Evolutionary conservation across 1,284 basidiomycete species (phyloP).

Genomic region (Ganoderma multipileum): DNA sequence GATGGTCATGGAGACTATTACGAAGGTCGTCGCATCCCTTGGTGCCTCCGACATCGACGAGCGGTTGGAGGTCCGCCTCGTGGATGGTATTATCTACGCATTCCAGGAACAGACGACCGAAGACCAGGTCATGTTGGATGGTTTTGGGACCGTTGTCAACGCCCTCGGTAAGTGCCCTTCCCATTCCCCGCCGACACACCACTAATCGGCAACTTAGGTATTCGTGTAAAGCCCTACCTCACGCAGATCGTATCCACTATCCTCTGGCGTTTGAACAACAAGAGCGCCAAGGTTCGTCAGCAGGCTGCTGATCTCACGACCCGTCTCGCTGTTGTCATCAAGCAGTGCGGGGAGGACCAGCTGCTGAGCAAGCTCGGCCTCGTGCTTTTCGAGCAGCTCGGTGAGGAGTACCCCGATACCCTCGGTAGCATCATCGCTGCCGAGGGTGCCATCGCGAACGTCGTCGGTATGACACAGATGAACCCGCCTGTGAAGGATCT

Average conservation of each 20-base stretch:
- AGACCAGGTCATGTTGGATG: conserved; percentile 99
- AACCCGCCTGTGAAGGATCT: conserved; percentile 99
- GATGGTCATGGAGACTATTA: conserved; percentile 99
- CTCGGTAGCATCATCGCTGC: conserved; percentile 99
- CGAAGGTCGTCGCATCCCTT: conserved; percentile 91
- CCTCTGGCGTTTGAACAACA: conserved; percentile 99
- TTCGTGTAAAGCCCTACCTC: conserved; percentile 98
- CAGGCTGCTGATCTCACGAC: conserved; percentile 98
- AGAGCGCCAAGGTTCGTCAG: conserved; percentile 98
- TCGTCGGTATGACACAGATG: conserved; percentile 99
- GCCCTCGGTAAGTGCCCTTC: conserved; percentile 65
- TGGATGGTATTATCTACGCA: conserved; percentile 98
- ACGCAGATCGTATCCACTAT: conserved; percentile 99
- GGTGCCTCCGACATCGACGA: conserved; percentile 98
- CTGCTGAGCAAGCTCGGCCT: conserved; percentile 96
- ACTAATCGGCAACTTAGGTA: conserved; percentile 52
- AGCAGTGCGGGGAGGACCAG: conserved; percentile 97
- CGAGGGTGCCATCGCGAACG: conserved; percentile 98
- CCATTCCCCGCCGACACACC: not conserved
- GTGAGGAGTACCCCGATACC: conserved; percentile 99
- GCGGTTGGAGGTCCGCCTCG: conserved; percentile 90
- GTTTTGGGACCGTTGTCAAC: conserved; percentile 97
- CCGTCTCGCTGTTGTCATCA: conserved; percentile 95
- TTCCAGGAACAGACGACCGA: conserved; percentile 99
- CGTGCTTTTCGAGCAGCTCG: conserved; percentile 97